phyloP scores from a whole-genome alignment of 192 early-diverging fungal species.

The Umbelopsis sp. region DNA sequence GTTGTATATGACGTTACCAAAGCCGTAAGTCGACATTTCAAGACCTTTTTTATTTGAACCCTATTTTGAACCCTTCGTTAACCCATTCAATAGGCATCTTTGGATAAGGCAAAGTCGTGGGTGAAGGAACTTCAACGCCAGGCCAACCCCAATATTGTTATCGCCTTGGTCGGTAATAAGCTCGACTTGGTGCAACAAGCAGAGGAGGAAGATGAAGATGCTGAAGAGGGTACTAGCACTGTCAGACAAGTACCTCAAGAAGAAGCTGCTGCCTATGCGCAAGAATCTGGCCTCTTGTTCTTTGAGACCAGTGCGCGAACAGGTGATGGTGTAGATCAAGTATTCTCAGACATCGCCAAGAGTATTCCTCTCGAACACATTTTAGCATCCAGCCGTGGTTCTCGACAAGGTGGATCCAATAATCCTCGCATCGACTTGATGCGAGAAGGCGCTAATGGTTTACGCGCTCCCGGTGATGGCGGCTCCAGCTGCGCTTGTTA shows the following conservation, averaged over 20 bases:
- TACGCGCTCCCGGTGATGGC: slow-evolving; percentile 3
- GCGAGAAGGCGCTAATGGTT: slow-evolving; percentile 8
- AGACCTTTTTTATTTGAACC: not conserved
- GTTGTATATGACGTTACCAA: slow-evolving; percentile 97
- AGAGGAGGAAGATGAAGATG: slow-evolving; percentile 31
- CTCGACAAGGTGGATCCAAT: not conserved
- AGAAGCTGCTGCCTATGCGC: slow-evolving; percentile 52
- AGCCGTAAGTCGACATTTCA: slow-evolving; percentile 44
- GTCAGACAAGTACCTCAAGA: slow-evolving; percentile 45
- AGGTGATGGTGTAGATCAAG: slow-evolving; percentile 85
- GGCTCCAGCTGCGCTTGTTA: slow-evolving; percentile 16
- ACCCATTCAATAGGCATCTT: slow-evolving; percentile 56
- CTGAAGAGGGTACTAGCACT: slow-evolving; percentile 34
- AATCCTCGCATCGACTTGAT: slow-evolving; percentile 14
- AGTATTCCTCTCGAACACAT: slow-evolving; percentile 40
- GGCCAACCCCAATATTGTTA: slow-evolving; percentile 96
- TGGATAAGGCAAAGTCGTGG: slow-evolving; percentile 97
- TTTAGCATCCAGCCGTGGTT: slow-evolving; percentile 20
- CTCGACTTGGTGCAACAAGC: slow-evolving; percentile 67
- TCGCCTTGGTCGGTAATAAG: slow-evolving; percentile 98
- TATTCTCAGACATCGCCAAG: slow-evolving; percentile 84
- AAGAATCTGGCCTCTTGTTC: slow-evolving; percentile 82
- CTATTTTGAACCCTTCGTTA: not conserved
- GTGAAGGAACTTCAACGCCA: slow-evolving; percentile 98
- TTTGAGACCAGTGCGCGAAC: slow-evolving; percentile 93